Base-by-base conservation (phyloP, 2,329 filamentous ascomycete genomes). In the Aspergillus texensis region DNA sequence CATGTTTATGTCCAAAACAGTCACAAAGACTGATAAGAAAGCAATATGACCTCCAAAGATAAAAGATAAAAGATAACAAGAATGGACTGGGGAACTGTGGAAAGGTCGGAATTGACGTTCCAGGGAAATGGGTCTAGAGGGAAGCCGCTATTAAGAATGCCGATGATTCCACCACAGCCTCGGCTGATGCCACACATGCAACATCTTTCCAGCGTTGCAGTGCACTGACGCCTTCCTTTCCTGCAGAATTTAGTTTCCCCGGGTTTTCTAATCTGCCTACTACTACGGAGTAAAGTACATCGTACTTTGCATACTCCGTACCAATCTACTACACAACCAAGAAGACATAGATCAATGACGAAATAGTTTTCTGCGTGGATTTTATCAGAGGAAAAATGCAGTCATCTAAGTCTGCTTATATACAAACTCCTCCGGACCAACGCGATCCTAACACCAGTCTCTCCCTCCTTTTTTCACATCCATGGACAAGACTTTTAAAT, bases 401-500 rank as follows among this genome's bases (percentile, higher is more conserved):
- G 58, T 61, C 63, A 67, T 67, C 50, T 45, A 64, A 64, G 57
- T 64, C 67, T 70, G 72, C 70, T 70, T 75, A 76, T 77, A 71
- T 77, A 77, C 74, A 76, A 65, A 59, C 43, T 60, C 60, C 64
- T 62, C 64, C 57, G 65, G 61, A 70, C 61, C 63, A 59, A 67
- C 50, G 50, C 66, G 70, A 62, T 69, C 67, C 66, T 48, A 74
- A 76, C 74, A 77, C 72, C 70, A 71, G 57, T 68, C 70, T 68
- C 65, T 64, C 68, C 66, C 62, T 63, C 61, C 68, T 67, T 63
- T 67, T 67, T 71, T 66, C 66, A 61, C 62, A 64, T 57, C 62
- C 63, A 63, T 66, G 65, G 68, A 67, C 62, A 70, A 68, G 63
- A 73, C 72, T 74, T 75, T 74, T 74, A 53, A 60, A 71, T 71